These are phyloP conservation scores for Coix lacrymajobi DNA, from an alignment of 176 grass and related monocot species.

Conservation along the genomic window DNA sequence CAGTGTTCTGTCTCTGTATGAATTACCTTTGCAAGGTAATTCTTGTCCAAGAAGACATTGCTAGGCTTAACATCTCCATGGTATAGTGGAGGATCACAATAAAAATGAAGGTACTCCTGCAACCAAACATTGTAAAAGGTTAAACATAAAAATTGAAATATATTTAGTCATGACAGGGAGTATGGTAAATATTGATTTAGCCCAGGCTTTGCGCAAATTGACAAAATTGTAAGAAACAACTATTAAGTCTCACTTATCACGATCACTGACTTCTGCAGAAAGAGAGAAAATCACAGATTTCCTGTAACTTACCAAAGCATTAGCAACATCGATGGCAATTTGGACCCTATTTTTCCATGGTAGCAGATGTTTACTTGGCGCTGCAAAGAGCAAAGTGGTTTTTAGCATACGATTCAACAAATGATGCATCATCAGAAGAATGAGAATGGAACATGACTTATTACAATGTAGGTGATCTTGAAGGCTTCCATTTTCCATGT, in stretches of 20 bases:
- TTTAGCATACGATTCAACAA: slow-evolving; percentile 36
- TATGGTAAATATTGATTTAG: neutral
- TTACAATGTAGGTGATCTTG: slow-evolving; percentile 87
- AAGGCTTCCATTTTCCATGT: slow-evolving; percentile 96
- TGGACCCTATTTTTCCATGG: slow-evolving; percentile 88
- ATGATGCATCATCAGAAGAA: slow-evolving; percentile 11
- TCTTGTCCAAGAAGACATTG: slow-evolving; percentile 83
- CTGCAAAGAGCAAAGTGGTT: slow-evolving; percentile 44
- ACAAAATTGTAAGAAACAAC: neutral
- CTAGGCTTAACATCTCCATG: slow-evolving; percentile 88
- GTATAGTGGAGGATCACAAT: slow-evolving; percentile 77
- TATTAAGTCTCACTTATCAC: neutral
- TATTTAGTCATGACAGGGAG: neutral
- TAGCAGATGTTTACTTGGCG: slow-evolving; percentile 46
- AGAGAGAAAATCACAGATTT: neutral
- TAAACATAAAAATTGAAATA: neutral
- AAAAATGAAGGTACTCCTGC: slow-evolving; percentile 98
- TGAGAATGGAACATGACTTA: slow-evolving; percentile 31
- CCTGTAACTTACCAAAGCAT: slow-evolving; percentile 73
- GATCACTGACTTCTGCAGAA: neutral
- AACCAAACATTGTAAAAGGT: slow-evolving; percentile 5
- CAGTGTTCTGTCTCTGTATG: slow-evolving; percentile 3
- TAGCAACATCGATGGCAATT: slow-evolving; percentile 90
- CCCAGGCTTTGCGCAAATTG: neutral
- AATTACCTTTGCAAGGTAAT: slow-evolving; percentile 77